Base-by-base conservation (phyloP, 768 basidiomycete species). In the Cystobasidium onofrii region DNA sequence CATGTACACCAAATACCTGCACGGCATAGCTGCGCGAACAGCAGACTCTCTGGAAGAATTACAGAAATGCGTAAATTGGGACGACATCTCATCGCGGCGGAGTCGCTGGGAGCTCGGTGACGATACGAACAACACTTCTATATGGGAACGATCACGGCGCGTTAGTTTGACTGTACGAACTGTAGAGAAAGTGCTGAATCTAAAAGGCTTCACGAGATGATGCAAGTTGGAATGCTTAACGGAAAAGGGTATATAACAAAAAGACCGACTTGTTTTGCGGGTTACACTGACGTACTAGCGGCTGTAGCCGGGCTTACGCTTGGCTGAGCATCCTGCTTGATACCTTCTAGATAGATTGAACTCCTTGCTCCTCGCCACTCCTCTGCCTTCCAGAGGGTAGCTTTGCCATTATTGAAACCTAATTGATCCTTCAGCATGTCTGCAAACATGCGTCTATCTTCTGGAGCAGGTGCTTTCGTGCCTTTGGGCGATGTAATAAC, bases 1-100 rank as follows among this genome's bases (percentile, higher is more conserved):
- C 18, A 83, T 93, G 76, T 97, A 96, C 80, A 83, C 85, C 0
- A 82, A 84, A 0, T 86, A 88, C 78, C 82, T 95, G 67, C 94
- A 95, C 78, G 91, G 91, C n/a, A 94, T 93, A 76, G 84, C 87
- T 65, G 86, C 84, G 20, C 72, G 74, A 15, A 50, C 15, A 17
- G 27, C 66, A 31, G 74, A 74, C 41, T 60, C 50, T 9, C 1
- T 60, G 13, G 74, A 74, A 7, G 65, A 71, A 7, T 55, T 74
- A 3, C n/a, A 31, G n/a, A 54, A 67, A 31, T 74, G 74, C 36
- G 54, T 67, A n/a, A 74, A 74, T 33, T 57, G 66, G 66, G 66
- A 67, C 12, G 39, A 52, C 12, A 34, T 70, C 17, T 54, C 46
- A 27, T 55, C 69, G 17, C 33, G 69, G 20, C 29, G 69, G 7